Conservation (phyloP, 1,284 basidiomycete genomes). For the Apiotrichum brassicae region DNA sequence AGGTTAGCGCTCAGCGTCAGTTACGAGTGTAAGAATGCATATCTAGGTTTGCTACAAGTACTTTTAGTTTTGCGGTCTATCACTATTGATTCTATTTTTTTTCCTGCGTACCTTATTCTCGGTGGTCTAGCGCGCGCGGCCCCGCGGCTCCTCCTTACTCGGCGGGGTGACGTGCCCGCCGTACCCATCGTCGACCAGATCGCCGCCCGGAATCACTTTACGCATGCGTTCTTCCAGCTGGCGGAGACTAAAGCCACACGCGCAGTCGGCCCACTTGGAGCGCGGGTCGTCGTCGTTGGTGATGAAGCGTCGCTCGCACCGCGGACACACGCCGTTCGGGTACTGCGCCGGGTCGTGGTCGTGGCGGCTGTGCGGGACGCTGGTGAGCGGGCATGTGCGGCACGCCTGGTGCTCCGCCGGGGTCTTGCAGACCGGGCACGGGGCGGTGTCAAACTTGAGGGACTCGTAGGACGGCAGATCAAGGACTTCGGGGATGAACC, state of each 20-base stretch:
- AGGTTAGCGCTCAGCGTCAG: too few species aligned
- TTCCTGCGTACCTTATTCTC: too few species aligned
- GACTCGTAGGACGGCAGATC: conserved; percentile 18
- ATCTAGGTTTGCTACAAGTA: too few species aligned
- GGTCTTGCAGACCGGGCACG: conserved; percentile 20
- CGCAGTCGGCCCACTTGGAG: conserved; percentile 23
- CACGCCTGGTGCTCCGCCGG: conserved; percentile 16
- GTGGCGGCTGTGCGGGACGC: conserved; percentile 25
- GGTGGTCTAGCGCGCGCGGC: background rate
- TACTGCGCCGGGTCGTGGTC: conserved; percentile 24
- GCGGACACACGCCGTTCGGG: conserved; percentile 24
- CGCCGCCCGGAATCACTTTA: conserved; percentile 4
- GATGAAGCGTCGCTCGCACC: conserved; percentile 22
- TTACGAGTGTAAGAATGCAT: too few species aligned
- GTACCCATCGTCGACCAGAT: background rate
- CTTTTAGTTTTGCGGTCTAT: too few species aligned
- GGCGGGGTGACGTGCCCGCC: background rate
- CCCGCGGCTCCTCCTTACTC: background rate
- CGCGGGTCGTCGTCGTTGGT: conserved; percentile 17
- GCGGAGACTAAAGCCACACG: conserved; percentile 19
- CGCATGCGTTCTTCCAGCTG: conserved; percentile 21
- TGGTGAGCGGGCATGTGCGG: conserved; percentile 17
- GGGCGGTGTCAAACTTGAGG: conserved; percentile 7
- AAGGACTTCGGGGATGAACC: conserved; percentile 17
- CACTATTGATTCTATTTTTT: too few species aligned